A percentile compares a stretch with the other conserved stretches of the same genome.
These are phyloP conservation scores for Corynespora cassiicola DNA, from an alignment of 2,329 filamentous ascomycete species.

Conservation along the genomic window DNA sequence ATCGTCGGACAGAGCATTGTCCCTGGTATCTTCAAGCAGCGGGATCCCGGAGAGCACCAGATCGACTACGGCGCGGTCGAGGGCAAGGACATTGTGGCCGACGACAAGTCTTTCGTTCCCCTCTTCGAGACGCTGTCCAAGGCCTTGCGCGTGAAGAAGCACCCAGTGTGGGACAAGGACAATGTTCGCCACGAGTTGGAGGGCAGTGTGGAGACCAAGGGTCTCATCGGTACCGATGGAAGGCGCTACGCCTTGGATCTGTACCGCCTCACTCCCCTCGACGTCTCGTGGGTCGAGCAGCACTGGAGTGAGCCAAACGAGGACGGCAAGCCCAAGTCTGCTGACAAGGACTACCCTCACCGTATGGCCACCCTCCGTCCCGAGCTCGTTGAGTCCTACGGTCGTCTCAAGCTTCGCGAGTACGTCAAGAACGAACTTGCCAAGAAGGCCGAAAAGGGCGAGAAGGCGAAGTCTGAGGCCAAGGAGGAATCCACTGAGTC, in stretches of 20 bases:
- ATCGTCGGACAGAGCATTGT: conserved; percentile 98
- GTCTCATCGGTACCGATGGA: conserved; percentile 93
- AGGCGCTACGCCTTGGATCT: conserved; percentile 97
- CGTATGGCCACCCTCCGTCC: conserved; percentile 93
- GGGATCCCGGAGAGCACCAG: conserved; percentile 95
- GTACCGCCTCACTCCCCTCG: conserved; percentile 91
- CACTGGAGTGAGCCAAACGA: conserved; percentile 55
- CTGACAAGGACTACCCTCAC: conserved; percentile 76
- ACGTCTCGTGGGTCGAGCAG: conserved; percentile 89
- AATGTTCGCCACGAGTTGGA: conserved; percentile 88
- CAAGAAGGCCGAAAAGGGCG: conserved; percentile 34
- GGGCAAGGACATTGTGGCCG: conserved; percentile 92
- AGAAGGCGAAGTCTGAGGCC: conserved; percentile 42
- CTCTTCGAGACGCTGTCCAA: conserved; percentile 92
- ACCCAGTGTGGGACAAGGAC: conserved; percentile 98
- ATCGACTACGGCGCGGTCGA: conserved; percentile 99
- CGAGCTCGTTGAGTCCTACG: conserved; percentile 87
- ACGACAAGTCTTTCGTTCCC: conserved; percentile 82
- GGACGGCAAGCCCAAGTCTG: conserved; percentile 56
- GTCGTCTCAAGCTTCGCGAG: conserved; percentile 84
- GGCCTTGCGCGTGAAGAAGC: conserved; percentile 88
- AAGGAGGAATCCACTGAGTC: conserved; percentile 40
- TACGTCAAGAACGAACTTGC: conserved; percentile 80
- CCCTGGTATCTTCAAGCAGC: conserved; percentile 98
- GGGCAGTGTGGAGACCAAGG: conserved; percentile 97